Conservation (phyloP, 306 rosid genomes). For the Begonia masoniana region DNA sequence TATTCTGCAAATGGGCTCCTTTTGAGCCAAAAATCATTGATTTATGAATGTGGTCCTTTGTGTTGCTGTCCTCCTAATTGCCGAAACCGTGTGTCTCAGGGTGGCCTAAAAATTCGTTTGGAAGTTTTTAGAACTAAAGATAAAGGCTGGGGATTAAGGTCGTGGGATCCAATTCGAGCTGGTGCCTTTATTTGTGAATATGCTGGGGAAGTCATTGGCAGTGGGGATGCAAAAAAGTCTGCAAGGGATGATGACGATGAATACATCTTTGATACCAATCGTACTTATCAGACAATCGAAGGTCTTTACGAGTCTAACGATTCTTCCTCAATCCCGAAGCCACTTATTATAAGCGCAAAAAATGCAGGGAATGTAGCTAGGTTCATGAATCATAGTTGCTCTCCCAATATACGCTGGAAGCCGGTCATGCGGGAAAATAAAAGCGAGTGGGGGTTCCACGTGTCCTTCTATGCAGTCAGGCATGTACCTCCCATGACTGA, state of each 20-base stretch:
- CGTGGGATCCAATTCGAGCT: conserved; percentile 88
- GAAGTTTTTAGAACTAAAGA: conserved; percentile 72
- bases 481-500: conserved; percentile 88
- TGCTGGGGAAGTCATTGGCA: conserved; percentile 75
- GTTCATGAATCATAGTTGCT: conserved; percentile 92
- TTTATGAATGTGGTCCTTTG: conserved; percentile 71
- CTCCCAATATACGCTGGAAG: conserved; percentile 80
- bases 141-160: conserved; percentile 91
- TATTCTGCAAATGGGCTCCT: conserved; percentile 46
- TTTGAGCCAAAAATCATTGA: conserved; percentile 43
- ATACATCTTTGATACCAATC: conserved; percentile 66
- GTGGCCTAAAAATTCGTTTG: conserved; percentile 54
- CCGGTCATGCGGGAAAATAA: conserved; percentile 54
- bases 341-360: conserved; percentile 52
- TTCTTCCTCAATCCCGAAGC: conserved; percentile 50
- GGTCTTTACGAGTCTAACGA: conserved; percentile 52
- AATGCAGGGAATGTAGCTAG: conserved; percentile 86
- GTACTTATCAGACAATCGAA: conserved; percentile 50
- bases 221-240: conserved; percentile 40
- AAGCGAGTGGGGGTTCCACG: conserved; percentile 49
- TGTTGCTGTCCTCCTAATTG: conserved; percentile 77
- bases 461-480: conserved; percentile 53
- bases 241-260: conserved; percentile 57
- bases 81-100: conserved; percentile 59
- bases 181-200: conserved; percentile 79